These are phyloP conservation scores for Heliosperma pusillum DNA, from an alignment of 148 eudicot species.

Conservation along the genomic window DNA sequence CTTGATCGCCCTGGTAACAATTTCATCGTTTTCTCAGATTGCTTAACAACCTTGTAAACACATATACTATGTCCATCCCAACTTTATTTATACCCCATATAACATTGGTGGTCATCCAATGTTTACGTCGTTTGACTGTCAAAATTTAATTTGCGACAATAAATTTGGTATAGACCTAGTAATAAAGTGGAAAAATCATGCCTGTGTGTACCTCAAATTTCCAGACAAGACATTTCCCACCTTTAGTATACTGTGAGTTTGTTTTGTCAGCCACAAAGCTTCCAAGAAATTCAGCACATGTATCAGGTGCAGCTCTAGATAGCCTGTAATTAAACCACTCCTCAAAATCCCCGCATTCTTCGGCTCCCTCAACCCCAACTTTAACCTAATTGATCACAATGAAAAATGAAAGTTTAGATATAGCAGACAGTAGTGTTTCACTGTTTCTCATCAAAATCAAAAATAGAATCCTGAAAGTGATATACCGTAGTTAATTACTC, in stretches of 20 bases:
- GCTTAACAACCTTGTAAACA: not conserved
- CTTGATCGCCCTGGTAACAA: conserved; percentile 72
- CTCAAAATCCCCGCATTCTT: conserved; percentile 89
- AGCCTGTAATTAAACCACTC: conserved; percentile 98
- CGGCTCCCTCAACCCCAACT: conserved; percentile 85
- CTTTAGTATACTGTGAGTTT: conserved; percentile 60
- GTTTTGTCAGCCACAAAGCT: conserved; percentile 83
- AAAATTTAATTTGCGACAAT: not conserved
- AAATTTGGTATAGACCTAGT: not conserved
- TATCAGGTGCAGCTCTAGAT: conserved; percentile 97
- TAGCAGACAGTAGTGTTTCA: not conserved
- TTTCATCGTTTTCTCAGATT: not conserved
- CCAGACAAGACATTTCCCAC: conserved; percentile 98
- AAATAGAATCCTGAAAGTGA: not conserved
- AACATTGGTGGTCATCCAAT: not conserved
- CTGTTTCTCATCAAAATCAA: not conserved
- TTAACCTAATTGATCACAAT: conserved; percentile 56
- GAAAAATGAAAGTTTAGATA: not conserved
- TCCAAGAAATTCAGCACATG: conserved; percentile 96
- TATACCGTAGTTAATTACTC: no score
- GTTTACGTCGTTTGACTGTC: not conserved
- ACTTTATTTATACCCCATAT: not conserved
- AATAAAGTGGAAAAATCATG: not conserved
- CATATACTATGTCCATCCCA: not conserved
- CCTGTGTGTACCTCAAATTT: conserved; percentile 69